Evolutionary conservation across 139 green algal genomes (phyloP).

Genomic region (Haematococcus lacustris): DNA sequence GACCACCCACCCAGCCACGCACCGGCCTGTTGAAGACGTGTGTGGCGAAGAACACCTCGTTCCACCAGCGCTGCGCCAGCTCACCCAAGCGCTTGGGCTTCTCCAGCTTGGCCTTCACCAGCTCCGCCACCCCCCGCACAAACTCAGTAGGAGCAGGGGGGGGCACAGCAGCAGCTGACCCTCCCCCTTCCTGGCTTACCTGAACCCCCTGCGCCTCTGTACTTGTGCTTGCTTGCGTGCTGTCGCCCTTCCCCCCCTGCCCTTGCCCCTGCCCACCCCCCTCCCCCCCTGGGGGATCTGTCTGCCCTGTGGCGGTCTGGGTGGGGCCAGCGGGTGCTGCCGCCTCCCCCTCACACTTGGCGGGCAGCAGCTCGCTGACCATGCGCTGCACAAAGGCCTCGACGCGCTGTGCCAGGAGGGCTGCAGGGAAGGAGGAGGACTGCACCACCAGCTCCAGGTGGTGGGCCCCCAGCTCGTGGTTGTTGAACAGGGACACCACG

Average conservation of each 20-base stretch:
- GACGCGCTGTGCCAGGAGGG: constrained; percentile 28
- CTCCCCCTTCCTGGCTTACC: too few relatives aligned
- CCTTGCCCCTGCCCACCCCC: neutral
- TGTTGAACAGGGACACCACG: constrained; percentile 27
- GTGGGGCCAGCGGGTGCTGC: neutral
- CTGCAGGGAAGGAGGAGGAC: constrained; percentile 2
- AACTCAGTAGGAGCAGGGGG: constrained; percentile 43
- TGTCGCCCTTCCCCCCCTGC: too few relatives aligned
- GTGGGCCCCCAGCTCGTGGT: constrained; percentile 11
- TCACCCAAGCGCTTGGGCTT: constrained; percentile 64
- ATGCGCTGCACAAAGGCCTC: constrained; percentile 62
- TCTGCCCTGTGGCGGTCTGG: neutral
- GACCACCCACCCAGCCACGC: neutral
- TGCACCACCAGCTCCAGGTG: constrained; percentile 31
- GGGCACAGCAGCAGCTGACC: too few relatives aligned
- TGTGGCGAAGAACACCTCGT: constrained; percentile 24
- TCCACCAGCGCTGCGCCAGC: constrained; percentile 26
- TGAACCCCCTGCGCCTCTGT: too few relatives aligned
- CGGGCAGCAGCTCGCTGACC: constrained; percentile 9
- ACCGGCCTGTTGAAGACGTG: constrained; percentile 28
- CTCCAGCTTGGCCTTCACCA: constrained; percentile 74
- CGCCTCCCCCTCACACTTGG: neutral
- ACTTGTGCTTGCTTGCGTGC: neutral
- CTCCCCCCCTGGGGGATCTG: constrained; percentile 3
- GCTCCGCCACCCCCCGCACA: constrained; percentile 54